These are phyloP conservation scores for Brassica napus DNA, from an alignment of 345 rosid species.

Conservation along the genomic window Da-Ae NC_063445.1:55412001-55412500, in stretches of 20 bases:
- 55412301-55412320: background rate
- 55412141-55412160: conserved; percentile 35
- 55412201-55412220: conserved; percentile 6
- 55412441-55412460: background rate
- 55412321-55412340: background rate
- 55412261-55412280: conserved; percentile 26
- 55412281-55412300: conserved; percentile 1
- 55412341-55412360: conserved; percentile 1
- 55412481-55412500: background rate
- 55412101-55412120: conserved; percentile 1
- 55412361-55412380: background rate
- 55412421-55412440: background rate
- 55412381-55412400: background rate
- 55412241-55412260: background rate
- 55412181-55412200: conserved; percentile 21
- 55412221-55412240: background rate
- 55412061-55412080: background rate
- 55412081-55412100: background rate
- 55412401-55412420: background rate
- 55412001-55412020: background rate
- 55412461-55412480: background rate
- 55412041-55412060: conserved; percentile 1
- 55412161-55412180: conserved; percentile 29
- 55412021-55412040: conserved; percentile 10
- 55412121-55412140: background rate